Conservation (phyloP, 2,329 filamentous ascomycete species). For the Mycosphaerelloides madeirae region DNA sequence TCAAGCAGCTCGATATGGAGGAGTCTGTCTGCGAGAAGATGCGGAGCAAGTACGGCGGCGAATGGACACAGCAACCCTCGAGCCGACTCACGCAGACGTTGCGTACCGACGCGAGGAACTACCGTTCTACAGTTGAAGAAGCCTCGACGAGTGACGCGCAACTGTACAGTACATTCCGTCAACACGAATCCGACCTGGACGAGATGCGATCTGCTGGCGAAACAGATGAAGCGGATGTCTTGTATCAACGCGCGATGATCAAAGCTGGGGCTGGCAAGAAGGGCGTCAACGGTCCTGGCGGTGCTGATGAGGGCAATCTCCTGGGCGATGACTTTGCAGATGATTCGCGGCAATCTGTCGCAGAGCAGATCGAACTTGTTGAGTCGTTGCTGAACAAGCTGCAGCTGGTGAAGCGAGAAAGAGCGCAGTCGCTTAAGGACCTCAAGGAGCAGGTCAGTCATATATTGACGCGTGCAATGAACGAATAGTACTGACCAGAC, state of each 20-base stretch:
- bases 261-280: slow-evolving; percentile 67
- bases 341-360: slow-evolving; percentile 71
- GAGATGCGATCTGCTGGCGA: slow-evolving; percentile 91
- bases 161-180: slow-evolving; percentile 74
- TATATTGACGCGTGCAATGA: neutral
- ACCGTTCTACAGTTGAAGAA: slow-evolving; percentile 83
- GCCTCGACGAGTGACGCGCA: slow-evolving; percentile 81
- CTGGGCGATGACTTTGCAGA: slow-evolving; percentile 89
- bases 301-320: slow-evolving; percentile 64
- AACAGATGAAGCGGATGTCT: slow-evolving; percentile 75
- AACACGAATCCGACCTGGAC: slow-evolving; percentile 84
- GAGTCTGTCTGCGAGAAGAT: slow-evolving; percentile 99
- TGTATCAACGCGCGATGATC: slow-evolving; percentile 83
- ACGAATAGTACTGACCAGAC: slow-evolving; percentile 11
- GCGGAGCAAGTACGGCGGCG: slow-evolving; percentile 90
- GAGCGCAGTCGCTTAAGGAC: slow-evolving; percentile 89
- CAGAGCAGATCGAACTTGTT: slow-evolving; percentile 82
- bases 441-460: slow-evolving; percentile 84
- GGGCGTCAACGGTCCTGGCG: slow-evolving; percentile 51
- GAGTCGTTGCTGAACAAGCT: slow-evolving; percentile 89
- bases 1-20: slow-evolving; percentile 90
- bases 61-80: slow-evolving; percentile 97
- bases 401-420: slow-evolving; percentile 85
- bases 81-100: slow-evolving; percentile 82
- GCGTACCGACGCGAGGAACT: slow-evolving; percentile 79